Base-by-base conservation (phyloP, 2,329 filamentous ascomycete species). In the Pseudocercospora ulei region DNA sequence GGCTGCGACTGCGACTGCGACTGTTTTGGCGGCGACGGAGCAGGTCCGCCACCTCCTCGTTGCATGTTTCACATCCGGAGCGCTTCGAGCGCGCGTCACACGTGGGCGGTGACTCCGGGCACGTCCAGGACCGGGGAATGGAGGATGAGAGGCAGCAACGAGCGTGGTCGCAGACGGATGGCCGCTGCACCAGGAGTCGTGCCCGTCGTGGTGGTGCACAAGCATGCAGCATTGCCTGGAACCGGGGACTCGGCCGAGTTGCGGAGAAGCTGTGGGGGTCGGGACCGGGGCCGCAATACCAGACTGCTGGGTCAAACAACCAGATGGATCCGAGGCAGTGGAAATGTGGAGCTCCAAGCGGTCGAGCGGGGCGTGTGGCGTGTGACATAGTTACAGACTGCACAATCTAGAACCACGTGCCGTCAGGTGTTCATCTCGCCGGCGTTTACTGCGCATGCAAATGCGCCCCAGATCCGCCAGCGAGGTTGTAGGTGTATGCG, bases 11-110 rank as follows among this genome's bases (percentile, higher is more conserved):
- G 46, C 16, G 28, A 9, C 16, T 19, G 28, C 35, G 35, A 33
- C 12, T 33, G 37, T 23, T 35, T 36, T 18, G 30, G 19, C 19
- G 28, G 12, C 7, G 29, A 31, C 31, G 28, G 12, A 13, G 25
- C 18, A 20, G 28, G 22, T 11, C 41, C 43, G 17, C 28, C 34
- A 17, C 45, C 41, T 27, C 29, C 39, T 23, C 30, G 46, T 37
- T 45, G 45, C 45, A 48, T 50, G 41, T 39, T 43, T 46, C 43
- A 41, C 41, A 41, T 40, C 19, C 24, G 24, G 22, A 27, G 35
- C 24, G 36, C 23, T 30, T 29, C 29, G 12, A 14, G 11, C 22
- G 23, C 38, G 33, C 17, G 13, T 33, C 30, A 7, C 5, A 13
- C 18, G 14, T 33, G 9, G 20, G 16, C 14, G 30, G 5, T 22